Percentiles rank a stretch among this genome's conserved stretches.
Evolutionary conservation across 768 basidiomycete genomes (phyloP).

Genomic region (Butyriboletus loyo): DNA sequence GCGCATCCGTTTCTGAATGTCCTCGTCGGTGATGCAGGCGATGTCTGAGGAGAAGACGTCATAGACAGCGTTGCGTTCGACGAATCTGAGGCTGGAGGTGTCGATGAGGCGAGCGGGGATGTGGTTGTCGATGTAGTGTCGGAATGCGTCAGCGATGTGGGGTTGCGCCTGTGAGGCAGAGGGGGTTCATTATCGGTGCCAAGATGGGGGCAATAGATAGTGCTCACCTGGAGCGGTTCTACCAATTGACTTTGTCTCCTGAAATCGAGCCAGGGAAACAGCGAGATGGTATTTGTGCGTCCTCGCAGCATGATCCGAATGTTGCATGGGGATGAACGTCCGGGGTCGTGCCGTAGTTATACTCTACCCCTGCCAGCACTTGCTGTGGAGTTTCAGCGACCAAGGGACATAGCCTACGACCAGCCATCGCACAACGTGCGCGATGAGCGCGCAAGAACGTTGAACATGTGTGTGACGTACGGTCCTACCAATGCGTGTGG

Average conservation of each 20-base stretch:
- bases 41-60: constrained; percentile 18
- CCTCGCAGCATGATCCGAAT: not conserved
- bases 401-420: not conserved
- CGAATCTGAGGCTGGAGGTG: constrained; percentile 18
- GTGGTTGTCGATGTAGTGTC: constrained; percentile 23
- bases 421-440: not conserved
- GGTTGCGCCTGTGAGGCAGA: not conserved
- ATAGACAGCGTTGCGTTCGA: constrained; percentile 19
- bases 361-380: not conserved
- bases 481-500: too few species aligned
- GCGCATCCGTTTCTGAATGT: constrained; percentile 4
- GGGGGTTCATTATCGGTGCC: not conserved
- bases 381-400: not conserved
- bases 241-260: not conserved
- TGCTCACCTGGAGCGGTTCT: constrained; percentile 2
- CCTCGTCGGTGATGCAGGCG: constrained; percentile 16
- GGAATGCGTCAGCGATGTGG: constrained; percentile 13
- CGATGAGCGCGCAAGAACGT: not conserved
- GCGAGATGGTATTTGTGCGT: not conserved
- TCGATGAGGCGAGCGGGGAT: constrained; percentile 27
- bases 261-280: not conserved
- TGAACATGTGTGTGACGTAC: not conserved
- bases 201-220: not conserved
- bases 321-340: not conserved
- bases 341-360: constrained; percentile 3